Percentiles rank a stretch among this genome's conserved stretches.
Evolutionary conservation across 176 grass and related monocot genomes (phyloP).

Genomic region (Phyllostachys edulis): DNA sequence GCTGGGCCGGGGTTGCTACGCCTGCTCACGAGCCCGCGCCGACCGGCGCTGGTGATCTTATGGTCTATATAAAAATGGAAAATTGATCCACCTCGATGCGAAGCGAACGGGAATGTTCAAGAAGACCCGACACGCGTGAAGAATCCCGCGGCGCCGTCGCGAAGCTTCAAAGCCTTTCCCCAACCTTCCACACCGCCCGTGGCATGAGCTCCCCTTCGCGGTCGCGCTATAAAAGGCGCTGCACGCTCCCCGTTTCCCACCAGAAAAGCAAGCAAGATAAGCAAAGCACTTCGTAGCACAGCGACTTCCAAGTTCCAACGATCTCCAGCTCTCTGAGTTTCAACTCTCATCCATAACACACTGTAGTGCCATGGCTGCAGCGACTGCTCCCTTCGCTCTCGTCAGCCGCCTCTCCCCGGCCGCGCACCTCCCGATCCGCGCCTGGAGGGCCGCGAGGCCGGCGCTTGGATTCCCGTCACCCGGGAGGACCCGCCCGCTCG

Average conservation of each 20-base stretch:
- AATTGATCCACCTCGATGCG: not conserved
- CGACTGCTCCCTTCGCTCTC: conserved; percentile 49
- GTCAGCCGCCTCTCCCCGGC: conserved; percentile 46
- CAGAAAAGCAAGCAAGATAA: conserved; percentile 18
- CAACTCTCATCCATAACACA: not conserved
- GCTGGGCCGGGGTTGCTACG: too few species aligned
- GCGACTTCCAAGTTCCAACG: not conserved
- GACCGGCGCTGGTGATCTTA: too few species aligned
- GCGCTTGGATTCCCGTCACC: not conserved
- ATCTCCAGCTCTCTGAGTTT: not conserved
- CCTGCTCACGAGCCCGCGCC: too few species aligned
- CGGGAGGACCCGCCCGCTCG: conserved; percentile 32
- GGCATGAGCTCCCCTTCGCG: too few species aligned
- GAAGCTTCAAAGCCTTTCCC: conserved; percentile 35
- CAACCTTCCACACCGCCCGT: not conserved
- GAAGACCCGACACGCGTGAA: conserved; percentile 30
- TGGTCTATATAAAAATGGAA: too few species aligned
- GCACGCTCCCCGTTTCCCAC: not conserved
- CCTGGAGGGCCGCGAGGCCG: conserved; percentile 22
- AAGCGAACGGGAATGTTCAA: conserved; percentile 39
- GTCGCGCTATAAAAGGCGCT: conserved; percentile 26
- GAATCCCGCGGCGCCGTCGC: not conserved
- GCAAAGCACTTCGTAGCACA: not conserved
- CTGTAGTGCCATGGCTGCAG: conserved; percentile 38
- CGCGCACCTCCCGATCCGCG: conserved; percentile 38